phyloP scores from a whole-genome alignment of 257 asterid genomes.

The Lycium ferocissimum region DNA sequence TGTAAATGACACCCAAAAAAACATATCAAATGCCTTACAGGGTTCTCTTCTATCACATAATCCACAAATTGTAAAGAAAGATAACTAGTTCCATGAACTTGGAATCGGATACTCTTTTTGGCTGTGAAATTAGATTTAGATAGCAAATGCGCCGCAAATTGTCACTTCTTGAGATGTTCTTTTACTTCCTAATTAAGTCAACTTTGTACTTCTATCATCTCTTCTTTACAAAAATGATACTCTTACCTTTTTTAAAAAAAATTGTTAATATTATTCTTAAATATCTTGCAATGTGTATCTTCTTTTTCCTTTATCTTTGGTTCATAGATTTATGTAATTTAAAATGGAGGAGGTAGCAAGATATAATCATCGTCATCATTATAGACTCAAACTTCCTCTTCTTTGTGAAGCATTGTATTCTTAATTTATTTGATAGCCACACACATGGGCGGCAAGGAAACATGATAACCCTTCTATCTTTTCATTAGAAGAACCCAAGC shows the following conservation, averaged over 20 bases:
- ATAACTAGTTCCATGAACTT: background rate
- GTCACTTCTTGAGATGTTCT: background rate
- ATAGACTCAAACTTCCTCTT: background rate
- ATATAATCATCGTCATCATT: conserved; percentile 1
- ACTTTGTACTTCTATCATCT: background rate
- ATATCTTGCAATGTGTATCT: background rate
- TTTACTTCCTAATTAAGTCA: background rate
- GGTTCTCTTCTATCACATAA: background rate
- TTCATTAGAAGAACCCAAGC: background rate
- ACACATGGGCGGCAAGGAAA: conserved; percentile 11
- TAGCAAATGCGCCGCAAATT: background rate
- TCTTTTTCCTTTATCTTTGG: background rate
- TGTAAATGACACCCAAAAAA: background rate
- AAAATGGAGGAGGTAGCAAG: background rate
- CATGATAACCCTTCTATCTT: background rate
- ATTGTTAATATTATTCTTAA: conserved; percentile 6
- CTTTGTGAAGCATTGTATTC: background rate
- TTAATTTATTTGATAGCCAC: background rate
- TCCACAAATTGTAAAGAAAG: background rate
- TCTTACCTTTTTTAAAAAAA: background rate
- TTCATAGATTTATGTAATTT: background rate
- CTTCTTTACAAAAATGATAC: background rate
- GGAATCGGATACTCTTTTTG: background rate
- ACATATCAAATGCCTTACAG: background rate
- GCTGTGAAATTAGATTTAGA: background rate